A percentile compares a stretch with the other conserved stretches of the same genome.
phyloP scores from a whole-genome alignment of 331 rosid species.

The Cydonia oblonga region DNA sequence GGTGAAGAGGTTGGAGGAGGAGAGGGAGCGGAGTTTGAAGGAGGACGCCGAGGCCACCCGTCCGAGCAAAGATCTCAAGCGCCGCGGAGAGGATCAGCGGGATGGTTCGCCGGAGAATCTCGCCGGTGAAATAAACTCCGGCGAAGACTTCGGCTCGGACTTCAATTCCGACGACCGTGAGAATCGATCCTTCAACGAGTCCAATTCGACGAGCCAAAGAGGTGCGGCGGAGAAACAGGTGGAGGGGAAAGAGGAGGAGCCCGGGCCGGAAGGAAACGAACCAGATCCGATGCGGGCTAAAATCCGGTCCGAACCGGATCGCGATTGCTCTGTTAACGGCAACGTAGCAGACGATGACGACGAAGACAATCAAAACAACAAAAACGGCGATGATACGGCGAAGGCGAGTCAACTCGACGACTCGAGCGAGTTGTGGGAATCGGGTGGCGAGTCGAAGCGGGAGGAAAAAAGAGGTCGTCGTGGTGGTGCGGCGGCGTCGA shows the following conservation, averaged over 20 bases:
- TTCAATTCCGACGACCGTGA: constrained; percentile 26
- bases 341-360: constrained; percentile 1
- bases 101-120: constrained; percentile 7
- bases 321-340: constrained; percentile 9
- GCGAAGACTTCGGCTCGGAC: background rate
- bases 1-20: constrained; percentile 42
- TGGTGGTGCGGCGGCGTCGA: background rate
- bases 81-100: background rate
- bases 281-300: constrained; percentile 18
- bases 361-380: background rate
- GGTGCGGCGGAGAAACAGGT: constrained; percentile 1
- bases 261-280: constrained; percentile 8
- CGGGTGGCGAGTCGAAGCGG: constrained; percentile 25
- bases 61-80: constrained; percentile 14
- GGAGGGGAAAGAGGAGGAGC: background rate
- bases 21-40: constrained; percentile 20
- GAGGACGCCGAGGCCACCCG: background rate
- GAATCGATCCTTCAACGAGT: constrained; percentile 46
- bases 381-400: background rate
- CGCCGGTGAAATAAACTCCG: constrained; percentile 9
- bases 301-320: constrained; percentile 4
- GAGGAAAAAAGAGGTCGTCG: constrained; percentile 1
- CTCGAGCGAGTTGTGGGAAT: constrained; percentile 23
- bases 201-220: constrained; percentile 40
- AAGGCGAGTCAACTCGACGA: constrained; percentile 12